A percentile compares a stretch with the other conserved stretches of the same genome.
Conservation (phyloP, 495 filamentous ascomycete species). For the Sabuloglossum arenarium region DNA sequence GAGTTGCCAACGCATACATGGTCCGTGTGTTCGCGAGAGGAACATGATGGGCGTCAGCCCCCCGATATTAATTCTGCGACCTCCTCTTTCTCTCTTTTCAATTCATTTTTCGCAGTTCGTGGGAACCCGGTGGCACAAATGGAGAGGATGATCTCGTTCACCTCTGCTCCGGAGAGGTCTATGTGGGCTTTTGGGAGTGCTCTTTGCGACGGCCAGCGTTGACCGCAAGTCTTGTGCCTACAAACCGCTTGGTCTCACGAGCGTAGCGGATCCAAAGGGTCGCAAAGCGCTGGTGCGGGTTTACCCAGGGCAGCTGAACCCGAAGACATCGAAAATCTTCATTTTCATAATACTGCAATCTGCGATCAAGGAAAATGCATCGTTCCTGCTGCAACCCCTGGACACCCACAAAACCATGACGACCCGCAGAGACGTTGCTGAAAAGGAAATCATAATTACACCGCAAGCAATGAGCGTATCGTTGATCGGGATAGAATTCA, state of each 20-base stretch:
- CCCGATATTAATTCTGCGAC: background rate
- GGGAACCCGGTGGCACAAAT: background rate
- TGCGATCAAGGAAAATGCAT: background rate
- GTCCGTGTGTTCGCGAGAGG: background rate
- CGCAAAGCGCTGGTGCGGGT: background rate
- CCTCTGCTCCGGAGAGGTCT: background rate
- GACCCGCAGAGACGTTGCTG: background rate
- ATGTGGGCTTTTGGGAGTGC: background rate
- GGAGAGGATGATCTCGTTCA: background rate
- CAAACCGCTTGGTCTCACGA: background rate
- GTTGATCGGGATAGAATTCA: background rate
- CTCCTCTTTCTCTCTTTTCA: background rate
- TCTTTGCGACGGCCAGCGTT: background rate
- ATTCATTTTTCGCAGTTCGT: background rate
- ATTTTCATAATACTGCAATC: background rate
- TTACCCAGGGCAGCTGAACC: background rate
- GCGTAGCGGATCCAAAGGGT: background rate
- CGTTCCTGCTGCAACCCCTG: background rate
- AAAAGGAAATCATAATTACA: background rate
- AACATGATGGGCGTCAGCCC: background rate
- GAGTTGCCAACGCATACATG: constrained; percentile 1
- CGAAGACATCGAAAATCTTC: background rate
- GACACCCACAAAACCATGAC: background rate
- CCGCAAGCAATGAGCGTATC: background rate
- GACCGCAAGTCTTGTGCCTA: background rate